Evolutionary conservation across 768 basidiomycete species (phyloP).

Genomic region (Leccinum boreale): DNA sequence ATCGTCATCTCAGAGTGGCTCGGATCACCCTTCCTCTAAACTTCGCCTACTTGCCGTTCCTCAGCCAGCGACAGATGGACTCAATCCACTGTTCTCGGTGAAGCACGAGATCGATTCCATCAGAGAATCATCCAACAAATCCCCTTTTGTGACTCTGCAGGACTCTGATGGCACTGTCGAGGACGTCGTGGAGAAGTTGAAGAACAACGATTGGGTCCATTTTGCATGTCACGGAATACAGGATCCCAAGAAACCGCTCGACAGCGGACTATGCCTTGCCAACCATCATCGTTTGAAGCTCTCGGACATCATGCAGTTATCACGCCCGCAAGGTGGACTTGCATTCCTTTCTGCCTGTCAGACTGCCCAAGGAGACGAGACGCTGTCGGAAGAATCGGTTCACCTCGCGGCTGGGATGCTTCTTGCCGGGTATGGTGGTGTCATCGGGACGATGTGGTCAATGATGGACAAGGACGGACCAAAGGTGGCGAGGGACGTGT

Average conservation of each 20-base stretch:
- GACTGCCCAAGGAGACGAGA: background rate
- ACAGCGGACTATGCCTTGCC: background rate
- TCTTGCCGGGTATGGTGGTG: background rate
- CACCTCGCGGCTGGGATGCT: background rate
- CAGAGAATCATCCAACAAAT: background rate
- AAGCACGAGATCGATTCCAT: background rate
- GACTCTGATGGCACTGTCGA: background rate
- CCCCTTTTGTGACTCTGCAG: background rate
- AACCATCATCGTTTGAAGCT: background rate
- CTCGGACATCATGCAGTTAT: background rate
- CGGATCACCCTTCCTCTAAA: background rate
- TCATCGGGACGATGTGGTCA: background rate
- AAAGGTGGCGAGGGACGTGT: background rate
- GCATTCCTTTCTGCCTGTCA: background rate
- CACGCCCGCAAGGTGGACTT: background rate
- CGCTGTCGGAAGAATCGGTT: background rate
- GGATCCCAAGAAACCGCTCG: background rate
- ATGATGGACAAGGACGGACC: background rate
- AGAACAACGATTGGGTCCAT: background rate
- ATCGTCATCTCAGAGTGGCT: too few species aligned
- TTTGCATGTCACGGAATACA: background rate
- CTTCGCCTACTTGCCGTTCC: background rate
- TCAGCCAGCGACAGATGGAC: background rate
- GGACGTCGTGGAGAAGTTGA: background rate
- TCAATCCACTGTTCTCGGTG: background rate